Evolutionary conservation across 305 asterid genomes (phyloP).

Genomic region (Solanum hybrid): DNA sequence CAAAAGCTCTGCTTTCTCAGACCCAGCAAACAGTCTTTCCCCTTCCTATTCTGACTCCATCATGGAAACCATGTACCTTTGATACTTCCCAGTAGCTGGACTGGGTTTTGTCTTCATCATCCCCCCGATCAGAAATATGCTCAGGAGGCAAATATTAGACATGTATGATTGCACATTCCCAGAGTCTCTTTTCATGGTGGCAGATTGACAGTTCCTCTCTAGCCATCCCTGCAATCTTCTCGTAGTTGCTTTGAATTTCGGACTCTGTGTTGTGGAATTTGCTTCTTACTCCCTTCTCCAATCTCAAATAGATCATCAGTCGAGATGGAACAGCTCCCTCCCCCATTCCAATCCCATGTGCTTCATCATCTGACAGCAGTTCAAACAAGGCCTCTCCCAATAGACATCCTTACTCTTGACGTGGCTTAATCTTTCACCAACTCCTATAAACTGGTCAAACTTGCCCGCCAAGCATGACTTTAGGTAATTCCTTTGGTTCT

Average conservation of each 20-base stretch:
- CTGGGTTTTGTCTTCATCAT: not conserved
- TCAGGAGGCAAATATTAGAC: not conserved
- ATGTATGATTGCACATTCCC: not conserved
- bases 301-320: not conserved
- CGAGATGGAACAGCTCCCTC: not conserved
- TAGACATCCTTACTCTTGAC: not conserved
- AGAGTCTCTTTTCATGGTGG: not conserved
- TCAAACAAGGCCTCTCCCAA: not conserved
- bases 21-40: not conserved
- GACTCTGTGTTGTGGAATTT: not conserved
- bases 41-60: not conserved
- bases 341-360: not conserved
- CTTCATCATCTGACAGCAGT: not conserved
- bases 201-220: not conserved
- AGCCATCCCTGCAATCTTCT: not conserved
- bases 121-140: not conserved
- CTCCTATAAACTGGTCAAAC: not conserved
- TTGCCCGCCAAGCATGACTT: not conserved
- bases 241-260: not conserved
- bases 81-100: not conserved
- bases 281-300: not conserved
- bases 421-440: not conserved
- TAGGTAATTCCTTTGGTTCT: not conserved
- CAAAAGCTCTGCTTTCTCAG: not conserved
- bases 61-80: not conserved